Percentiles rank a stretch among this genome's conserved stretches.
Evolutionary conservation across 2,329 filamentous ascomycete species (phyloP).

Genomic region (Akanthomyces lecanii): DNA sequence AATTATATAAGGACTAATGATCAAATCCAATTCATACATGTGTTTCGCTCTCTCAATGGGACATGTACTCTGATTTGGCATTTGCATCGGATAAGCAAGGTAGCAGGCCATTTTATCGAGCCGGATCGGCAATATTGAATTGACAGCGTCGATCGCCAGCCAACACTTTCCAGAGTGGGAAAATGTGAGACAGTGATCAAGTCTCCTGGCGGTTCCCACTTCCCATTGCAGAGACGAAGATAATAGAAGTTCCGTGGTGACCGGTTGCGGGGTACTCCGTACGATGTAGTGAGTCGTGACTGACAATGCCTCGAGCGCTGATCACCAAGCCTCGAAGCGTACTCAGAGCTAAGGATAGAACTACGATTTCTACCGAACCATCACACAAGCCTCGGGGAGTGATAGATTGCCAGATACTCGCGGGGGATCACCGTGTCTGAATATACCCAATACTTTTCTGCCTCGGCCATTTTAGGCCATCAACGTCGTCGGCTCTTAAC

Average conservation of each 20-base stretch:
- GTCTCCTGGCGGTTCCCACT: not conserved
- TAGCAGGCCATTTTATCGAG: not conserved
- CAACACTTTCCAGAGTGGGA: not conserved
- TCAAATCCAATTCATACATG: not conserved
- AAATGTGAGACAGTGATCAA: constrained; percentile 11
- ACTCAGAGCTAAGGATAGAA: too few species aligned
- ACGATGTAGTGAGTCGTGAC: too few species aligned
- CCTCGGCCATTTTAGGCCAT: too few species aligned
- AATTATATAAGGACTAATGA: constrained; percentile 8
- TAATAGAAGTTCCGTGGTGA: not conserved
- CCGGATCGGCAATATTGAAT: not conserved
- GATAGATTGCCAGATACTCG: not conserved
- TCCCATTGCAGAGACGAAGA: not conserved
- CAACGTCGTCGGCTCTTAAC: too few species aligned
- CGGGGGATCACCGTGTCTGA: not conserved
- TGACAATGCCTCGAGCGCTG: too few species aligned
- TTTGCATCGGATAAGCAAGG: not conserved
- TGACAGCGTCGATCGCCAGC: constrained; percentile 1
- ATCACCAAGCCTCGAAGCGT: too few species aligned
- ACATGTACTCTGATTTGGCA: not conserved
- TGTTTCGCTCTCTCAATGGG: not conserved
- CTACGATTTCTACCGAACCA: too few species aligned
- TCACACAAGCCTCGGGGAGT: too few species aligned
- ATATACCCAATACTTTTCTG: not conserved
- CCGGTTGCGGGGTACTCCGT: not conserved